phyloP scores from a whole-genome alignment of 768 basidiomycete genomes.

The Stropharia rugosoannulata region DNA sequence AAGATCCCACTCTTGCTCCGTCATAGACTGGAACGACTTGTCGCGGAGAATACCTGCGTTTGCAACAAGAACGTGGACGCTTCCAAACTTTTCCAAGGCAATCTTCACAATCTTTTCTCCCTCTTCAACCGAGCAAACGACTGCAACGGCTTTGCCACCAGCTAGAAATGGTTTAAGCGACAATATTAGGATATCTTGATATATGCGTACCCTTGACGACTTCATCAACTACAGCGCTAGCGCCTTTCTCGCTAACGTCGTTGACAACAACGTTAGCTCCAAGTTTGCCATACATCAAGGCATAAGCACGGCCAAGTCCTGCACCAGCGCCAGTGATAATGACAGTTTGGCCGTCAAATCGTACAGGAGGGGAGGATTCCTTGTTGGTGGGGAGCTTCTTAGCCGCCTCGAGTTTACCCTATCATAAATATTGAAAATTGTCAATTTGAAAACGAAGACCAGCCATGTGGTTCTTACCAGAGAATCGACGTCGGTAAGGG shows the following conservation, averaged over 20 bases:
- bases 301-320: slow-evolving; percentile 90
- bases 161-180: slow-evolving; percentile 38
- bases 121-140: slow-evolving; percentile 87
- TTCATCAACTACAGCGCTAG: slow-evolving; percentile 83
- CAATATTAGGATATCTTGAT: neutral
- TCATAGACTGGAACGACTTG: slow-evolving; percentile 89
- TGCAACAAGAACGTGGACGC: slow-evolving; percentile 83
- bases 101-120: slow-evolving; percentile 87
- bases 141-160: slow-evolving; percentile 86
- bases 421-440: neutral
- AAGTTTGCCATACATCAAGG: slow-evolving; percentile 85
- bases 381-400: slow-evolving; percentile 62
- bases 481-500: slow-evolving; percentile 61
- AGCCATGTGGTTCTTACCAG: slow-evolving; percentile 33
- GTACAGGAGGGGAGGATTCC: slow-evolving; percentile 68
- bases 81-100: slow-evolving; percentile 84
- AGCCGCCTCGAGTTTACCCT: slow-evolving; percentile 65
- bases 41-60: slow-evolving; percentile 95
- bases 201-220: slow-evolving; percentile 63
- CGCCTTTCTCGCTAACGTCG: slow-evolving; percentile 87
- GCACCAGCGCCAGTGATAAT: slow-evolving; percentile 95
- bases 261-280: slow-evolving; percentile 98
- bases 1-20: slow-evolving; percentile 91
- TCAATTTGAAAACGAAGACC: no score
- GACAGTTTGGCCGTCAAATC: slow-evolving; percentile 87